Base-by-base conservation (phyloP, 208 protist species). In the Leptomonas pyrrhocoris region DNA sequence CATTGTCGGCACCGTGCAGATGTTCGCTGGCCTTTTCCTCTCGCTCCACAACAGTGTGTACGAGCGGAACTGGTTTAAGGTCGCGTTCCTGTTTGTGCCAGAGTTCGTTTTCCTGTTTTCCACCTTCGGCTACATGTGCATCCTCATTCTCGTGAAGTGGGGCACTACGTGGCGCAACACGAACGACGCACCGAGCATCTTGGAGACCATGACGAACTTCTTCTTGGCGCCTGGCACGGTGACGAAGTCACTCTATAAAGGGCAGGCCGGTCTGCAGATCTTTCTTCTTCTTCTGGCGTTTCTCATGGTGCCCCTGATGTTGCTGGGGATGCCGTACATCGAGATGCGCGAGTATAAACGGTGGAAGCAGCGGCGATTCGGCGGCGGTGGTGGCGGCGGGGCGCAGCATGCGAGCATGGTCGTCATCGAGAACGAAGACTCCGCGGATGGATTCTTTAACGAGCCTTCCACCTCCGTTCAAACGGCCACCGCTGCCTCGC, bases 131-230 rank as follows among this genome's bases (percentile, higher is more conserved):
- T 99, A 99, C 82, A 95, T 99, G 88, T 83, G 85, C 28, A 79
- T 99, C 66, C 76, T 99, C 18, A 99, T 99, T 58, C 80, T 99
- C 48, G 77, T 96, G 59, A 99, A 99, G 89, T 99, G 98, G 98
- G 79, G 76, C 46, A 92, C 73, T 30, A 81, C 92, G 12, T 98
- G 94, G 94, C 73, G 77, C 55, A 87, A 93, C 77, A 95, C 89
- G 8, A 79, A 93, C 79, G 70, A 87, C 50, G 94, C 90, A 16
- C 94, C 94, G 23, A 91, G 82, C 48, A 79, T 97, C 38, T 72
- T 98, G 50, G 89, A 96, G 80, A 96, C 89, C 0, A 96, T 97
- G 93, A 98, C 93, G 38, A 94, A 97, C 74, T 97, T 97, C 65
- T 98, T 98, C 76, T 80, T 98, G 8, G 79, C 86, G 50, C 94